Evolutionary conservation across 768 basidiomycete species (phyloP).

Genomic region (Leccinum disarticulatum): DNA sequence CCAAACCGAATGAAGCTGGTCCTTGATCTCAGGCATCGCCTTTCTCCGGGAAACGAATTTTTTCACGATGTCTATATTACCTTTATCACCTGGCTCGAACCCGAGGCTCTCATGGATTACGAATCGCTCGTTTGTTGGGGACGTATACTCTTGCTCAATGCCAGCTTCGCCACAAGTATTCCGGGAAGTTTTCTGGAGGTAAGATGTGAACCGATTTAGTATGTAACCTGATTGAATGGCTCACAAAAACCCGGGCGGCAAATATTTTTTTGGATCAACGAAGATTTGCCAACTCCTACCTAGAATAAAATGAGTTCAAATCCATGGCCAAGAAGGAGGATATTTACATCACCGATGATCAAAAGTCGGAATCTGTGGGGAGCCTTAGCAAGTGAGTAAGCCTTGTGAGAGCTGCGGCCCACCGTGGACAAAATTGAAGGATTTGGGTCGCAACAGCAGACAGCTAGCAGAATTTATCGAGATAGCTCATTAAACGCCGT

Average conservation of each 20-base stretch:
- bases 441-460: background rate
- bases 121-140: background rate
- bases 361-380: background rate
- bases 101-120: background rate
- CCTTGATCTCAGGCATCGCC: background rate
- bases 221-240: background rate
- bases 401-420: background rate
- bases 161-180: background rate
- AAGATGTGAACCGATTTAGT: background rate
- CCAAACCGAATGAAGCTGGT: background rate
- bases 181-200: background rate
- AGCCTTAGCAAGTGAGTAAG: background rate
- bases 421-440: background rate
- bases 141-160: background rate
- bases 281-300: background rate
- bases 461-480: background rate
- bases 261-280: background rate
- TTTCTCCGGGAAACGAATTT: background rate
- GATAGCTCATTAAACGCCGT: background rate
- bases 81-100: background rate
- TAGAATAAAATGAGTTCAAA: background rate
- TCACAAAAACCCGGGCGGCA: background rate
- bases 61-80: rapidly evolving
- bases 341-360: background rate
- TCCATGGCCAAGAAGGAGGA: rapidly evolving